These are phyloP conservation scores for Prinsepia uniflora DNA, from an alignment of 306 rosid genomes.

Conservation along the genomic window DNA sequence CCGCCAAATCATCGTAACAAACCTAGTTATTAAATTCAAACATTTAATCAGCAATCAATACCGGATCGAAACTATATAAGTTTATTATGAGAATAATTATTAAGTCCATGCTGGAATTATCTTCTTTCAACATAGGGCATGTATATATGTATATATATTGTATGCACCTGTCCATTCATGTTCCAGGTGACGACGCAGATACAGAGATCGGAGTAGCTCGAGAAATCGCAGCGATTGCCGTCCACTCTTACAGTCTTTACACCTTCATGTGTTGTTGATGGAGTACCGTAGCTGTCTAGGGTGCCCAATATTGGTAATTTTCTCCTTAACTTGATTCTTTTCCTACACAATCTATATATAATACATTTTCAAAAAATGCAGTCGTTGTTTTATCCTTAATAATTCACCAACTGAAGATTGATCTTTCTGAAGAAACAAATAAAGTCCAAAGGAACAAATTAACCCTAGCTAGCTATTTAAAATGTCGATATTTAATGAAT, in stretches of 20 bases:
- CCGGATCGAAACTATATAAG: neutral
- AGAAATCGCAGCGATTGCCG: slow-evolving; percentile 33
- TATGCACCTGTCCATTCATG: slow-evolving; percentile 61
- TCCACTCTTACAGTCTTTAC: slow-evolving; percentile 46
- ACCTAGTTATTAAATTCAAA: slow-evolving; percentile 22
- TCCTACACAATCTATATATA: slow-evolving; percentile 10
- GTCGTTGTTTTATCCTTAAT: too few relatives aligned
- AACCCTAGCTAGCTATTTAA: neutral
- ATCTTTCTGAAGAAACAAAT: neutral
- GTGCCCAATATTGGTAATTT: slow-evolving; percentile 22
- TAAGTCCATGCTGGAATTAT: too few relatives aligned
- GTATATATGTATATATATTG: neutral
- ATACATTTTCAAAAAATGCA: neutral
- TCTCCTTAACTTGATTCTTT: slow-evolving; percentile 29
- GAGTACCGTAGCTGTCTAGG: slow-evolving; percentile 28
- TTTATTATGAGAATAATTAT: neutral
- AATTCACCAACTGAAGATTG: neutral
- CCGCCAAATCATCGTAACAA: slow-evolving; percentile 49
- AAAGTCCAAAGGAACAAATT: neutral
- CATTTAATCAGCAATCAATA: too few relatives aligned
- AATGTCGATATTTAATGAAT: too few relatives aligned
- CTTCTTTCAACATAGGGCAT: neutral
- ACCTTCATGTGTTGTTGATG: slow-evolving; percentile 40
- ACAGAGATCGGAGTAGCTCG: slow-evolving; percentile 47
- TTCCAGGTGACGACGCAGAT: slow-evolving; percentile 68